Percentiles rank a stretch among this genome's conserved stretches.
Conservation (phyloP, 805 yeast species). For the Sugiyamaella marilandica region DNA sequence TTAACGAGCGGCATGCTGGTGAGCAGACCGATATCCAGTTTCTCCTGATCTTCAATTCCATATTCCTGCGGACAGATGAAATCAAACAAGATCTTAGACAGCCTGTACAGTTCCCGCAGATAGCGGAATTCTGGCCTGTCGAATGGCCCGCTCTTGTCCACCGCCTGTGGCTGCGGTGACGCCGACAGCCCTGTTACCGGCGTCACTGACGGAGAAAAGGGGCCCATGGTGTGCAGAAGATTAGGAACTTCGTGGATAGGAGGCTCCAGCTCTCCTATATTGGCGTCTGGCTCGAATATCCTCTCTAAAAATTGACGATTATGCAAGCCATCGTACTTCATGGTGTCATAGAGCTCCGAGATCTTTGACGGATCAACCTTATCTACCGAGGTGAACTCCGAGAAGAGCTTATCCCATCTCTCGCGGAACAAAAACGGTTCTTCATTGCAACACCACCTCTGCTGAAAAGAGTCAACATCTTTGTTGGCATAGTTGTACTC, state of each 20-base stretch:
- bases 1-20: conserved; percentile 92
- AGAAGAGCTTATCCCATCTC: conserved; percentile 95
- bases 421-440: conserved; percentile 87
- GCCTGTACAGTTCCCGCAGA: conserved; percentile 79
- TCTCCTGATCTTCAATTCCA: conserved; percentile 93
- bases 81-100: conserved; percentile 91
- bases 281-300: conserved; percentile 61
- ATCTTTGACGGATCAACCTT: conserved; percentile 97
- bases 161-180: conserved; percentile 20
- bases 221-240: conserved; percentile 12
- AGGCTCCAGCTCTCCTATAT: conserved; percentile 32
- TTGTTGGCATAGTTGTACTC: conserved; percentile 66
- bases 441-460: conserved; percentile 94
- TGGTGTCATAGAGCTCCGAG: conserved; percentile 93
- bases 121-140: conserved; percentile 76
- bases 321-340: conserved; percentile 97
- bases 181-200: conserved; percentile 26
- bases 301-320: conserved; percentile 83
- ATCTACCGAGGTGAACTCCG: conserved; percentile 86
- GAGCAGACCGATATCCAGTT: conserved; percentile 88
- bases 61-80: conserved; percentile 98
- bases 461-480: conserved; percentile 64
- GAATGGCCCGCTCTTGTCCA: conserved; percentile 43
- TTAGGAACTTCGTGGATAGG: conserved; percentile 23
- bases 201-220: conserved; percentile 12